Base-by-base conservation (phyloP, 2,329 filamentous ascomycete genomes). In the Aspergillus melleus region DNA sequence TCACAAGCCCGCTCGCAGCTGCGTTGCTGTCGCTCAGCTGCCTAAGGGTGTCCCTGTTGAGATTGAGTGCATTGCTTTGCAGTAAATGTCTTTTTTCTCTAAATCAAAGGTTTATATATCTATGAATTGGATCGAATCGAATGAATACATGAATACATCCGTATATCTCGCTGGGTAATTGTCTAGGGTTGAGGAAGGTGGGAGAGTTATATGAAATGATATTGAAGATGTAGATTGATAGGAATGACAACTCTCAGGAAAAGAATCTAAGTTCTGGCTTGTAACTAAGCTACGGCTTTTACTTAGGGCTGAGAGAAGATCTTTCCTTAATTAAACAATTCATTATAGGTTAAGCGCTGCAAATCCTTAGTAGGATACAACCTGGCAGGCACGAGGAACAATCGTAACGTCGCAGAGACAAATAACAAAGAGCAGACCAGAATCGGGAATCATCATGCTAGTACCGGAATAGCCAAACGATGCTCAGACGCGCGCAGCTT, bases 31-130 rank as follows among this genome's bases (percentile, higher is more conserved):
- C 59, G 81, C 83, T 72, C 80, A 86, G 77, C 77, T 88, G 74
- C 86, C 86, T 24, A 87, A 87, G 79, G 82, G 82, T 39, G 86
- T 87, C 54, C 84, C 83, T 2, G 85, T 88, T 42, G 86, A 88
- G 81, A 86, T 88, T 69, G 86, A 88, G 79, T 84, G 81, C 68
- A 86, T 88, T 77, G 86, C 86, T 62, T 76, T 86, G 58, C 75
- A 79, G 68, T 80, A 73, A 66, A 66, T 12, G 12, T 12, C 16
- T n/a, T n/a, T 5, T 5, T 42, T 16, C 2, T 42, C 14, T 4
- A n/a, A 42, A 42, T n/a, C n/a, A 42, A 42, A 16, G 6, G 14
- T n/a, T 8, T 42, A 42, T 42, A 42, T 42, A 42, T 42, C 16
- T 42, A n/a, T 42, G 36, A n/a, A 19, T 42, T n/a, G 36, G n/a